phyloP scores from a whole-genome alignment of 164 flowering plant species.

The Chimonanthus praecox region DNA sequence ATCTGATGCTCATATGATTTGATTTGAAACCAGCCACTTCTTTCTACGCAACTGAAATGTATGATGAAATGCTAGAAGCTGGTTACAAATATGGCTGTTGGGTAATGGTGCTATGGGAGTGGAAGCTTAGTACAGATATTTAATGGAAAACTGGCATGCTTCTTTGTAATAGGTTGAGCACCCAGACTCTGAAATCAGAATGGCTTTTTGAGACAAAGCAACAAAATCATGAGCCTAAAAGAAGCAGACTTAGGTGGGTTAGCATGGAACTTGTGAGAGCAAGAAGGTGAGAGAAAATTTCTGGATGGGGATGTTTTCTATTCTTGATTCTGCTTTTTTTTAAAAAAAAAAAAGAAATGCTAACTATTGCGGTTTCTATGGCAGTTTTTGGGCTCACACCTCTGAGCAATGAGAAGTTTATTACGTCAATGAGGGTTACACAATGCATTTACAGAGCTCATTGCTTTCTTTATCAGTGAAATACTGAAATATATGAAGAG shows the following conservation, averaged over 20 bases:
- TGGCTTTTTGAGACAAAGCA: slow-evolving; percentile 7
- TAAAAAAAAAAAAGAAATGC: neutral
- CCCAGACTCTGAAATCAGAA: slow-evolving; percentile 13
- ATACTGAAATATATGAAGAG: neutral
- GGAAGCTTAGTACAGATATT: slow-evolving; percentile 4
- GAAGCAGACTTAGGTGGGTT: neutral
- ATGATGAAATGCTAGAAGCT: neutral
- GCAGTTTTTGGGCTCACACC: neutral
- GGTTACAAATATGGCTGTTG: neutral
- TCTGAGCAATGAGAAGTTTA: neutral
- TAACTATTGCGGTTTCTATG: neutral
- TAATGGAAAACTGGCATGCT: slow-evolving; percentile 8
- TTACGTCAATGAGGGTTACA: neutral
- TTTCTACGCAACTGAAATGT: neutral
- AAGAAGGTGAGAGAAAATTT: neutral
- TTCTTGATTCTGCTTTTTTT: neutral
- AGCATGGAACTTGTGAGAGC: neutral
- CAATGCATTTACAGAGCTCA: neutral
- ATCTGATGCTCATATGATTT: neutral
- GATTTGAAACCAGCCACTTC: neutral
- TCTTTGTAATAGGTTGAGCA: neutral
- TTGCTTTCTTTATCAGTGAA: neutral
- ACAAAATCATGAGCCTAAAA: slow-evolving; percentile 1
- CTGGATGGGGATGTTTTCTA: neutral
- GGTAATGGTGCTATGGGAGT: neutral